phyloP scores from a whole-genome alignment of 768 basidiomycete genomes.

The Suillus subalutaceus region DNA sequence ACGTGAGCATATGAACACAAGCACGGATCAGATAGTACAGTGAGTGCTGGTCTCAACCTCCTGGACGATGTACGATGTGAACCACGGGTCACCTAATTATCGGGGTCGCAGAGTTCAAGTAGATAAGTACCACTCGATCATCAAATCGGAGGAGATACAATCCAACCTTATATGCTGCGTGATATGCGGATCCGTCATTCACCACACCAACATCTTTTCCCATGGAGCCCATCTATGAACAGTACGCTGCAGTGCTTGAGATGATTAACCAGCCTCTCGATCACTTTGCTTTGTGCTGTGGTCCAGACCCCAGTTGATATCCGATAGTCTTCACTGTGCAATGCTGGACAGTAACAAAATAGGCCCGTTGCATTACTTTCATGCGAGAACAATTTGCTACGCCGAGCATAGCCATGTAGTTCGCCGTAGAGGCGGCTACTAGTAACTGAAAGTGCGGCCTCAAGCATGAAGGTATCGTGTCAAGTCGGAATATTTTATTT shows the following conservation, averaged over 20 bases:
- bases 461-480: conserved; percentile 20
- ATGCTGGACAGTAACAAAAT: background rate
- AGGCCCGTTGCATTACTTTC: background rate
- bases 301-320: background rate
- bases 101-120: background rate
- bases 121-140: background rate
- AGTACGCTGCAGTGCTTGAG: background rate
- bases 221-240: background rate
- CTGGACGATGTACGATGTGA: background rate
- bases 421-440: background rate
- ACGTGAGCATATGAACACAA: background rate
- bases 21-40: background rate
- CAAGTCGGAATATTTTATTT: conserved; percentile 35
- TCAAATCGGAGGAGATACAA: background rate
- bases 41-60: background rate
- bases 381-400: background rate
- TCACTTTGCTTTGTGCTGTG: background rate
- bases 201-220: background rate
- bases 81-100: background rate
- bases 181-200: background rate
- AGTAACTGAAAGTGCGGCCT: background rate
- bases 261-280: background rate
- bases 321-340: background rate
- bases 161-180: background rate
- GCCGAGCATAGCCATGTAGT: background rate